phyloP scores from a whole-genome alignment of 768 basidiomycete species.

The Tremella mesenterica region DNA sequence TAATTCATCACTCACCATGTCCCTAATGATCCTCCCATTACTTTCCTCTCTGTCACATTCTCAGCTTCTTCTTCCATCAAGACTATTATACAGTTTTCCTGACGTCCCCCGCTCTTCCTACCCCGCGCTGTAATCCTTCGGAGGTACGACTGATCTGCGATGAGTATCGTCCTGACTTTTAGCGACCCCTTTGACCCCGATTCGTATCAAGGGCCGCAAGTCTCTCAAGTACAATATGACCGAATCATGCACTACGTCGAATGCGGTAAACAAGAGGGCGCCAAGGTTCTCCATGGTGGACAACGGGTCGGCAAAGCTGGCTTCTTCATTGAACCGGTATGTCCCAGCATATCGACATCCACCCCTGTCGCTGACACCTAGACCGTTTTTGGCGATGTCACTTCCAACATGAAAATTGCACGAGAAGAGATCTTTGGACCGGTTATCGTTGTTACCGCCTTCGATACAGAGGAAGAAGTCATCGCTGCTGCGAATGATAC shows the following conservation, averaged over 20 bases:
- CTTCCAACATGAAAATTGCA: slow-evolving; percentile 68
- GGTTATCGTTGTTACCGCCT: slow-evolving; percentile 72
- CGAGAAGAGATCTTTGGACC: slow-evolving; percentile 94
- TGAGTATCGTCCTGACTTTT: too few species aligned
- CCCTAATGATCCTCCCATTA: too few species aligned
- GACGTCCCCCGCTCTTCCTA: not conserved
- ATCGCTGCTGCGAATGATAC: slow-evolving; percentile 80
- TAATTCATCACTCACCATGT: too few species aligned
- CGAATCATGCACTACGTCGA: slow-evolving; percentile 68
- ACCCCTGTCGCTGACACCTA: slow-evolving; percentile 4
- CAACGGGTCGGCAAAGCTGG: slow-evolving; percentile 61
- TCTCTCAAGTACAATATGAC: slow-evolving; percentile 48
- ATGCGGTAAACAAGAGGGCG: slow-evolving; percentile 61
- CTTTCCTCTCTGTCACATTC: too few species aligned
- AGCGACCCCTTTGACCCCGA: slow-evolving; percentile 65
- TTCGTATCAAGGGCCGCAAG: slow-evolving; percentile 73
- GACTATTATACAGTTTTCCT: not conserved
- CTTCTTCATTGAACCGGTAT: slow-evolving; percentile 60
- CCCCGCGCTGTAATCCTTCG: not conserved
- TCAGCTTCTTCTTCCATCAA: not conserved
- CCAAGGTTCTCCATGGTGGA: slow-evolving; percentile 60
- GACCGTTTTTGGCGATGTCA: slow-evolving; percentile 66
- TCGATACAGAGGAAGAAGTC: slow-evolving; percentile 66
- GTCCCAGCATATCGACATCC: slow-evolving; percentile 1
- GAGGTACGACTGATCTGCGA: too few species aligned